phyloP scores from a whole-genome alignment of 768 basidiomycete species.

The Lentinus tigrinus region DNA sequence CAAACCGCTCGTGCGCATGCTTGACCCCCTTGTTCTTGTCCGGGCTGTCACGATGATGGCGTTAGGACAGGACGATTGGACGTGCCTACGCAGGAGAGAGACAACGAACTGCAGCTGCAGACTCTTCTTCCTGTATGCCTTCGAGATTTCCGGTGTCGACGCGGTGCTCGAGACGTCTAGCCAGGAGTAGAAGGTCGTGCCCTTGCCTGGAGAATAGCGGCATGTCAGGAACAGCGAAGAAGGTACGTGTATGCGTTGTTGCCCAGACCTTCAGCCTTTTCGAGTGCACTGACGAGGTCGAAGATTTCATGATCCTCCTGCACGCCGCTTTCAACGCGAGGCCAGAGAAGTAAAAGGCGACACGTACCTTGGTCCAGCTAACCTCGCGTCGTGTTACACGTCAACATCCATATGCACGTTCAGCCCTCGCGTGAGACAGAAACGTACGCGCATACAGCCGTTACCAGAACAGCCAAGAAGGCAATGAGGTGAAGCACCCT shows the following conservation, averaged over 20 bases:
- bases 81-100: neutral
- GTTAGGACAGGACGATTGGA: neutral
- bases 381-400: neutral
- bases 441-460: constrained; percentile 60
- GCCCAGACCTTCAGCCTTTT: constrained; percentile 70
- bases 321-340: neutral
- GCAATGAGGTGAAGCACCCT: constrained; percentile 45
- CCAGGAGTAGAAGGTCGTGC: constrained; percentile 96
- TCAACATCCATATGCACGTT: neutral
- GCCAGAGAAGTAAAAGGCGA: neutral
- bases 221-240: neutral
- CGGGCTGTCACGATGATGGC: constrained; percentile 51
- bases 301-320: constrained; percentile 97
- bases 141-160: constrained; percentile 71
- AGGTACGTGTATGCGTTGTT: neutral
- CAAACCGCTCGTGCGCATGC: constrained; percentile 83
- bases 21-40: constrained; percentile 92
- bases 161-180: constrained; percentile 79
- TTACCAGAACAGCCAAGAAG: constrained; percentile 51
- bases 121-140: constrained; percentile 91
- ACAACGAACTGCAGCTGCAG: constrained; percentile 80
- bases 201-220: constrained; percentile 56
- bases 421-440: neutral
- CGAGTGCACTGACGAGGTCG: constrained; percentile 81
- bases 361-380: constrained; percentile 71